Evolutionary conservation across 129 eudicot species (phyloP).

Genomic region (Centella asiatica): DNA sequence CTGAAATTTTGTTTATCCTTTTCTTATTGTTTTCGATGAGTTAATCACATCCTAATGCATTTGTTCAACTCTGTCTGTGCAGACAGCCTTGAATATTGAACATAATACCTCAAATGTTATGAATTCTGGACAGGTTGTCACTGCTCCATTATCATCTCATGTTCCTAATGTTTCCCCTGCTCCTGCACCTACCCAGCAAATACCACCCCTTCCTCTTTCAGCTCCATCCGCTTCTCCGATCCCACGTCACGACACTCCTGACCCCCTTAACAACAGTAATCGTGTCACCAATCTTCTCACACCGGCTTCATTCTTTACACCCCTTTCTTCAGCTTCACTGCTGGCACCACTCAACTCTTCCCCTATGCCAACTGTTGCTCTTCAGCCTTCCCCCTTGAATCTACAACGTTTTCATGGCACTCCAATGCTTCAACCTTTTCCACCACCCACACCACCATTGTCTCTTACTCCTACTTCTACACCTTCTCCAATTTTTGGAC

Average conservation of each 20-base stretch:
- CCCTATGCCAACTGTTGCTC: constrained; percentile 33
- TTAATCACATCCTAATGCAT: neutral
- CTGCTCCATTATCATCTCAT: constrained; percentile 21
- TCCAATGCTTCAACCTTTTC: constrained; percentile 55
- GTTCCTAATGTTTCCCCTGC: constrained; percentile 29
- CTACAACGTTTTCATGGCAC: constrained; percentile 42
- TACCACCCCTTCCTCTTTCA: constrained; percentile 29
- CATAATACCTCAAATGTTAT: constrained; percentile 27
- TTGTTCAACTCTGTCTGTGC: constrained; percentile 14
- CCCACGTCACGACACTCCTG: constrained; percentile 7
- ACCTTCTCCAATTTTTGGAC: constrained; percentile 33
- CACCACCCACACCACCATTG: constrained; percentile 74
- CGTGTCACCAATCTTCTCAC: constrained; percentile 30
- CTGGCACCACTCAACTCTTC: constrained; percentile 27
- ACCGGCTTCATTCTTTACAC: constrained; percentile 35
- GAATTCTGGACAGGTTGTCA: constrained; percentile 30
- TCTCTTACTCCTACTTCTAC: constrained; percentile 47
- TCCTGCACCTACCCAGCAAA: constrained; percentile 26
- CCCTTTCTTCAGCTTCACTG: constrained; percentile 29
- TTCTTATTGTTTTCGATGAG: too few relatives aligned
- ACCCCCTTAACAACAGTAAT: constrained; percentile 11
- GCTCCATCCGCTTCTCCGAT: constrained; percentile 25
- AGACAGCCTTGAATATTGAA: constrained; percentile 52
- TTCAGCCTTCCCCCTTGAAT: constrained; percentile 31
- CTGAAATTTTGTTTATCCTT: too few relatives aligned